phyloP scores from a whole-genome alignment of 345 rosid genomes.

The Dipteronia dyeriana region DNA sequence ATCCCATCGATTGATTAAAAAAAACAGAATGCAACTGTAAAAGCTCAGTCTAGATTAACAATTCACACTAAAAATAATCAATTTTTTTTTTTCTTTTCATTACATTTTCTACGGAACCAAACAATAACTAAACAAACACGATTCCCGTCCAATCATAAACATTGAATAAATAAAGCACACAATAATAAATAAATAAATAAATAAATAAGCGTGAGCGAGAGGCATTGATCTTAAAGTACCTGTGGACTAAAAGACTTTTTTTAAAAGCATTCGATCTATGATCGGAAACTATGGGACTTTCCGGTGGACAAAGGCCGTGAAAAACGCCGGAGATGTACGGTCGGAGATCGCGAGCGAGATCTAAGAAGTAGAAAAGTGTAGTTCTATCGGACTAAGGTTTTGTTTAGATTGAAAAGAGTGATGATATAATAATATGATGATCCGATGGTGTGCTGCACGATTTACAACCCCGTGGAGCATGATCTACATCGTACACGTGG shows the following conservation, averaged over 20 bases:
- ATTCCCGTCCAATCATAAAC: constrained; percentile 11
- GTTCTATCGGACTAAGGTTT: constrained; percentile 8
- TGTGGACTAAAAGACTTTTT: constrained; percentile 3
- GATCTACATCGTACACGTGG: constrained; percentile 42
- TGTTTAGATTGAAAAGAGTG: constrained; percentile 12
- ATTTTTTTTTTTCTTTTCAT: background rate
- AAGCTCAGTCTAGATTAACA: background rate
- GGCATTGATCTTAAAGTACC: constrained; percentile 17
- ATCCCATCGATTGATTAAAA: background rate
- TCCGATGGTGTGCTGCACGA: constrained; percentile 46
- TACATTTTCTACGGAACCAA: constrained; percentile 9
- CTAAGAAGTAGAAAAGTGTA: constrained; percentile 11
- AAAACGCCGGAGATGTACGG: constrained; percentile 32
- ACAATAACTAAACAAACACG: background rate
- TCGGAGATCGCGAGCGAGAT: constrained; percentile 34
- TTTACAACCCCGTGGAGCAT: constrained; percentile 20
- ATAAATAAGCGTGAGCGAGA: background rate
- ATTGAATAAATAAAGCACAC: background rate
- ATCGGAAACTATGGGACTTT: constrained; percentile 12
- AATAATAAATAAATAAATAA: background rate
- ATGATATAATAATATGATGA: constrained; percentile 22
- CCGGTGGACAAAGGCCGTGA: constrained; percentile 13
- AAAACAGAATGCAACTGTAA: background rate
- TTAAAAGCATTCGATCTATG: constrained; percentile 11
- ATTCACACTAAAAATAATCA: background rate